These are phyloP conservation scores for Cladophialophora yegresii DNA, from an alignment of 2,329 filamentous ascomycete genomes.

Conservation along the genomic window DNA sequence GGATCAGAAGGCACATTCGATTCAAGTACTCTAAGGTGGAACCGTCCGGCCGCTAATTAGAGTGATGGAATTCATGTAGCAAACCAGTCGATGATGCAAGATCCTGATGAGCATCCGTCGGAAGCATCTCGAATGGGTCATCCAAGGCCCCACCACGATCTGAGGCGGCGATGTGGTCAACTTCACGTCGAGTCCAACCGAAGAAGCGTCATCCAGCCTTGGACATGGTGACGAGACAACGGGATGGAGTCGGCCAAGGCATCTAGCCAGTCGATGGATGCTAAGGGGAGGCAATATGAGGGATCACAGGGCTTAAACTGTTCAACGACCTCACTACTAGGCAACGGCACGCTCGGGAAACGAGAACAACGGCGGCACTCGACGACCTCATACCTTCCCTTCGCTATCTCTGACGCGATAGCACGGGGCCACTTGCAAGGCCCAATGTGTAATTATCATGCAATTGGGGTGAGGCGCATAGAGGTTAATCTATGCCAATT, in stretches of 20 bases:
- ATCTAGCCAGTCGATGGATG: neutral
- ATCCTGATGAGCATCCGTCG: neutral
- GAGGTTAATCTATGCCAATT: neutral
- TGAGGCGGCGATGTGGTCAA: neutral
- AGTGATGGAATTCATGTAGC: no score
- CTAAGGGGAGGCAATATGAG: neutral
- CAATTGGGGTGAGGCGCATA: neutral
- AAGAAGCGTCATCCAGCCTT: neutral
- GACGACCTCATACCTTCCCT: neutral
- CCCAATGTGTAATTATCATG: neutral
- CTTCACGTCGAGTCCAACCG: neutral
- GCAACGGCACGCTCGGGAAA: neutral
- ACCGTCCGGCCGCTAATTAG: neutral
- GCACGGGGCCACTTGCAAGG: neutral
- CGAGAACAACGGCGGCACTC: neutral
- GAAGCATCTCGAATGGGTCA: neutral
- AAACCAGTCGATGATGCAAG: neutral
- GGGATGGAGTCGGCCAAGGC: neutral
- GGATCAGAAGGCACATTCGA: neutral
- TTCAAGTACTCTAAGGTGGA: neutral
- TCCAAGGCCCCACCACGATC: neutral
- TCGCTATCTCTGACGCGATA: neutral
- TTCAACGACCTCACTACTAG: neutral
- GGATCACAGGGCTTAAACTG: neutral
- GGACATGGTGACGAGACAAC: neutral